Base-by-base conservation (phyloP, 2,329 filamentous ascomycete species). In the Arthrobotrys iridis region DNA sequence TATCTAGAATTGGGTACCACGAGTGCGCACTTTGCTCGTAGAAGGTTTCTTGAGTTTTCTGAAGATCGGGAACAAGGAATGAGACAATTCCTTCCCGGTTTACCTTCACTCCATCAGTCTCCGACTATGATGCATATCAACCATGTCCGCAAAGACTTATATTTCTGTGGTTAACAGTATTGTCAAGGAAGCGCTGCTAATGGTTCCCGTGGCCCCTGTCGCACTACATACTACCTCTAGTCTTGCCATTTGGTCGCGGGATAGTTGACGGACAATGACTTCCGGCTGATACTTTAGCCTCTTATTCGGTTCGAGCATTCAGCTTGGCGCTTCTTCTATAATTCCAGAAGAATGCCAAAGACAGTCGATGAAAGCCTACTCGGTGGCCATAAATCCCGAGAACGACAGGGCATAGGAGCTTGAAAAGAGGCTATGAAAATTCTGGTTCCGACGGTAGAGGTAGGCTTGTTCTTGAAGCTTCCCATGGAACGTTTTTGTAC, bases 261-360 rank as follows among this genome's bases (percentile, higher is more conserved):
- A 82, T 81, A 0, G 86, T 90, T 59, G 86, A 88, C 73, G 87
- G 85, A 0, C 85, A 84, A 77, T 84, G 83, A 65, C 73, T 90
- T 13, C 87, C 88, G 0, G 84, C 81, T 40, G 82, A 83, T 3
- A 86, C 87, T 0, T 84, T 88, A 41, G 88, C 89, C 58, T 75
- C 71, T 58, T 64, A 45, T 63, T 68, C 57, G n/a, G 71, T 68
- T 58, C 84, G 86, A 67, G 85, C 83, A 77, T 79, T 87, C 52
- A 90, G 88, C 77, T 26, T 41, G 15, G 59, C 45, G 11, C 63
- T 75, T 50, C 41, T 67, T 40, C 46, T 28, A 41, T 57, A 60
- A 35, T 50, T 59, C 55, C 48, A 63, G 40, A 50, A 63, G 37
- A 40, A 41, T 22, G 15, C 28, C 2, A 41, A 15, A 24, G 48